phyloP scores from a whole-genome alignment of 164 flowering plant genomes.

The Tinospora cordifolia region DNA sequence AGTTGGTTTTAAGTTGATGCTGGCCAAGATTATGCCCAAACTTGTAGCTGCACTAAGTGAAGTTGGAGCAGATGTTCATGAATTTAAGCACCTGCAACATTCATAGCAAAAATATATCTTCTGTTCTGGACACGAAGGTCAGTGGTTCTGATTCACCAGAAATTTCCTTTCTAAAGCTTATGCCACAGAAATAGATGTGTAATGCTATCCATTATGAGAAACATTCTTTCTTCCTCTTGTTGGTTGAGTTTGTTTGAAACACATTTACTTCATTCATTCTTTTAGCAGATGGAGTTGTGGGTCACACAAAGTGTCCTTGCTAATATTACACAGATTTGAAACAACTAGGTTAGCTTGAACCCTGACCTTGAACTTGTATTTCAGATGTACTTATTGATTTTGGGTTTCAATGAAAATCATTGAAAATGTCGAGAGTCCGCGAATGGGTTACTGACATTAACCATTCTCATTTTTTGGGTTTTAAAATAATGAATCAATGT shows the following conservation, averaged over 20 bases:
- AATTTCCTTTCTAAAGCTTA: neutral
- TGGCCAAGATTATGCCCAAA: conserved; percentile 79
- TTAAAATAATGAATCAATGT: too few relatives aligned
- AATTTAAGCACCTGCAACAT: conserved; percentile 56
- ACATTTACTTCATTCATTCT: neutral
- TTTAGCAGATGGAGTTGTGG: neutral
- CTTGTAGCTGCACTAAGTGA: conserved; percentile 50
- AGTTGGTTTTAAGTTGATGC: conserved; percentile 92
- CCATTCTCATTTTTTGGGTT: too few relatives aligned
- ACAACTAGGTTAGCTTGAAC: neutral
- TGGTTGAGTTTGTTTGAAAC: neutral
- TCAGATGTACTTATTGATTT: neutral
- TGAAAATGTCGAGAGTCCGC: neutral
- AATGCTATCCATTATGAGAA: neutral
- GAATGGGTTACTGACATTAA: too few relatives aligned
- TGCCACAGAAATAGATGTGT: neutral
- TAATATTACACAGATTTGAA: neutral
- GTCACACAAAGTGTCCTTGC: neutral
- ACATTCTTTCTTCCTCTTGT: neutral
- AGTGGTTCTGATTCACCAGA: conserved; percentile 1
- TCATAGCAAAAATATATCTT: conserved; percentile 16
- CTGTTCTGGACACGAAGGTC: neutral
- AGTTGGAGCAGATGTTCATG: conserved; percentile 66
- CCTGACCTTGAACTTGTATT: neutral
- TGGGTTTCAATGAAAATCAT: neutral